These are phyloP conservation scores for Ascochyta viciae-villosae DNA, from an alignment of 2,329 filamentous ascomycete species.

Conservation along the genomic window DNA sequence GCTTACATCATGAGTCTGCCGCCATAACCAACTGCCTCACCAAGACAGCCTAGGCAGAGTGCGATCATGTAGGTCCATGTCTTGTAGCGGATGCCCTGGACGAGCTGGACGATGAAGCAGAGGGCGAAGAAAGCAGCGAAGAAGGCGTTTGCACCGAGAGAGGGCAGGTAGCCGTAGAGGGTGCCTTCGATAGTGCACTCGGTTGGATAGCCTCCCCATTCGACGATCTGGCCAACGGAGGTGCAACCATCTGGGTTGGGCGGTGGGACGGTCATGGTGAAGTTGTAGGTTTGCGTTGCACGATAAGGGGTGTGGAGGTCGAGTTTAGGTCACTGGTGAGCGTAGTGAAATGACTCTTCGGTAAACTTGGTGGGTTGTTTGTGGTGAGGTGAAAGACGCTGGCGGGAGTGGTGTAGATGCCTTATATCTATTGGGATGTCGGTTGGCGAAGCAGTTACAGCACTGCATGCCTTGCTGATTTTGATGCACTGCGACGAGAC, in stretches of 20 bases:
- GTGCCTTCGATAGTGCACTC: constrained; percentile 56
- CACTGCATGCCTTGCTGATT: not conserved
- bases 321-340: not conserved
- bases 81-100: constrained; percentile 58
- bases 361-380: not conserved
- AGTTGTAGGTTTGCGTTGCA: not conserved
- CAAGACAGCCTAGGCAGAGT: constrained; percentile 56
- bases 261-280: constrained; percentile 30
- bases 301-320: too few species aligned
- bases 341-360: not conserved
- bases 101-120: constrained; percentile 57
- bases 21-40: constrained; percentile 64
- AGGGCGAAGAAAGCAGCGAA: constrained; percentile 61
- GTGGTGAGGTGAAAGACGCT: constrained; percentile 1
- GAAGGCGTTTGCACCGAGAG: constrained; percentile 59
- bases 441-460: constrained; percentile 6
- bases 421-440: constrained; percentile 26
- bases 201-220: constrained; percentile 1
- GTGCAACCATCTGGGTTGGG: constrained; percentile 27
- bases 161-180: constrained; percentile 63
- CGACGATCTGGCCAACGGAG: constrained; percentile 19
- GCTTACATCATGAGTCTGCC: constrained; percentile 60
- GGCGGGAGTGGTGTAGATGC: constrained; percentile 1
- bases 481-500: not conserved
- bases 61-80: constrained; percentile 65